These are phyloP conservation scores for Austroboletus novae-zelandiae DNA, from an alignment of 1,284 basidiomycete species.

Conservation along the genomic window DNA sequence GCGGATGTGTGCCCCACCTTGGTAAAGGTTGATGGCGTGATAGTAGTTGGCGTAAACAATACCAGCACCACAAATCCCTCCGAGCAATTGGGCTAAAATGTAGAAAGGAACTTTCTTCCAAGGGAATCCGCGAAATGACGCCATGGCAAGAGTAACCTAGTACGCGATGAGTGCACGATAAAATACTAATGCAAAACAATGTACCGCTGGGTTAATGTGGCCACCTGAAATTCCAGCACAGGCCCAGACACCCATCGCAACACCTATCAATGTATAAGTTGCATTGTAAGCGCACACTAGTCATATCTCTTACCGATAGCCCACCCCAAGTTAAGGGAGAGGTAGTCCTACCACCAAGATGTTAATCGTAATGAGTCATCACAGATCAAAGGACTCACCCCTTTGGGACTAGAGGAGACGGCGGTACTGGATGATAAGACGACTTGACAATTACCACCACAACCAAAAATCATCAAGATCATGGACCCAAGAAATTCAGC, in stretches of 20 bases:
- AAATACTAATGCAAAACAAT: constrained; percentile 15
- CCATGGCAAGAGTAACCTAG: constrained; percentile 65
- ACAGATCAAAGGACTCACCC: constrained; percentile 45
- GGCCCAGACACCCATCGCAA: constrained; percentile 67
- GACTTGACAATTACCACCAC: constrained; percentile 62
- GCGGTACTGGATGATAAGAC: constrained; percentile 50
- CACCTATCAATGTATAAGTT: constrained; percentile 29
- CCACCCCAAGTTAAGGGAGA: constrained; percentile 67
- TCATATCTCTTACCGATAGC: constrained; percentile 46
- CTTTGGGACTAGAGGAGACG: constrained; percentile 55
- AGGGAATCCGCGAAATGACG: constrained; percentile 71
- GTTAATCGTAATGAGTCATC: not conserved
- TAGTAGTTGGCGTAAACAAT: constrained; percentile 76
- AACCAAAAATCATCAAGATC: constrained; percentile 65
- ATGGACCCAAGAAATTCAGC: constrained; percentile 71
- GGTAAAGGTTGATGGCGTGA: constrained; percentile 69
- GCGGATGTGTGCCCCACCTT: constrained; percentile 59
- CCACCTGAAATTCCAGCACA: constrained; percentile 69
- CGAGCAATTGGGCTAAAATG: constrained; percentile 69
- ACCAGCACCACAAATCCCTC: constrained; percentile 64
- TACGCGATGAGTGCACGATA: constrained; percentile 4
- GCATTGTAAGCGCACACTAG: not conserved
- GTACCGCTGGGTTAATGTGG: constrained; percentile 75
- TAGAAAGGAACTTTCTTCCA: constrained; percentile 77
- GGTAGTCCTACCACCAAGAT: constrained; percentile 43